Evolutionary conservation across 2,329 filamentous ascomycete species (phyloP), one percentile per base, ranked within the genome.

Genomic region (Fusarium oligoseptatum): DNA sequence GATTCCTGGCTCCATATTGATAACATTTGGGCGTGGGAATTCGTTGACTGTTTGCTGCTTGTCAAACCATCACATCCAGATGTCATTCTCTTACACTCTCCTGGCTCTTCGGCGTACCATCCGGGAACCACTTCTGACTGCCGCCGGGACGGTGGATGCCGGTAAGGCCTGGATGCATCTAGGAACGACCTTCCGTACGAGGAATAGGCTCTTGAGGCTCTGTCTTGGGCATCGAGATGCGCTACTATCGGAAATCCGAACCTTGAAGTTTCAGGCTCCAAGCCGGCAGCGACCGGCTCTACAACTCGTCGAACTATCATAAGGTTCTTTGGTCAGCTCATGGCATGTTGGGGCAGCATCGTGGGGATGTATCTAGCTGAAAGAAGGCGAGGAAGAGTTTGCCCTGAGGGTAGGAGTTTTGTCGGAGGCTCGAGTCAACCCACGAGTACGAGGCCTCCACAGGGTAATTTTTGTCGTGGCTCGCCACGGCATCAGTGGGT

Each of bases 161-260:
- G 17, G 45, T 24, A 24, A 43, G 52, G 36, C 32, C 20, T 34
- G 56, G 17, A 15, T 34, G 20, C 41, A 60, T 37, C 52, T 37
- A 48, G 61, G 32, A 65, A 60, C 32, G 27, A 36, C 41, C 45
- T 60, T 37, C 52, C 52, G n/a, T 66, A 41, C 43, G 32, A 48
- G 41, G 52, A 24, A 52, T 61, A 36, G 29, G 29, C 20, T 22
- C 27, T 60, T 58, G 64, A 39, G 62, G 62, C 45, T 57, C 62
- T 58, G 50, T 56, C 50, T 65, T 65, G 52, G 62, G 62, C 63
- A 66, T 58, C 62, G n/a, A 66, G 37, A 58, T 36, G 39, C 15
- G n/a, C 37, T 65, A 6, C 36, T 27, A 52, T 52, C 15, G 20
- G 36, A 36, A n/a, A 48, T 32, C 63, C 50, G 37, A 32, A 41